Base-by-base conservation (phyloP, 306 rosid species). In the Lathyrus aphaca region DNA sequence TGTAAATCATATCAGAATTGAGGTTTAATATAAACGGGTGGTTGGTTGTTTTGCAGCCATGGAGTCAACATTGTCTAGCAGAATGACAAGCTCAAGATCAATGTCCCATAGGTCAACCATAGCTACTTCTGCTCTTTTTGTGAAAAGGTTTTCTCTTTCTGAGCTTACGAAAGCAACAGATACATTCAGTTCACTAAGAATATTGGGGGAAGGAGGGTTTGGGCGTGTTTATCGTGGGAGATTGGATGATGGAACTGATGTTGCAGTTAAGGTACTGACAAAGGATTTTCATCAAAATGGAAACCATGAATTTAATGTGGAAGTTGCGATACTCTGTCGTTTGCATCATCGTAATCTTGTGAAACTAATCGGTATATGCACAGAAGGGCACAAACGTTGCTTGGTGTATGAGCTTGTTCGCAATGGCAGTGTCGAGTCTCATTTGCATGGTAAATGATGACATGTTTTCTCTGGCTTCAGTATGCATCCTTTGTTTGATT, bases 291-390 rank as follows among this genome's bases (percentile, higher is more conserved):
- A 85, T 72, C 91, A 85, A 71, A 93, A 87, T 82, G 88, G 96
- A 30, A 94, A 93, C 74, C 84, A 83, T 72, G 96, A 88, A 81
- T 93, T 93, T 84, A 79, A 83, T 23, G 86, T 87, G 12, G 98
- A 93, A 84, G 91, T 90, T 80, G 97, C 88, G 90, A 86, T 90
- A 89, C 90, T 90, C 65, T 77, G 96, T 81, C 89, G 98, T 64
- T 84, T 93, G 77, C 98, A 88, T 75, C 98, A 93, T 72, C 94
- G 98, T n/a, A 93, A 93, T 86, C 94, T 93, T 78, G 98, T 93
- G 82, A 93, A 93, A 81, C 82, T 93, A 78, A 78, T 88, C 57
- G 98, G 98, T 42, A 90, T 90, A 79, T 93, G 98, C 81, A 86
- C 82, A 72, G 97, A 93, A 76, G 94, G 96, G 68, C 86, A 62